Evolutionary conservation across 2,329 filamentous ascomycete genomes (phyloP), one percentile per base, ranked within the genome.

Genomic region (Myriosclerotinia duriaeana): DNA sequence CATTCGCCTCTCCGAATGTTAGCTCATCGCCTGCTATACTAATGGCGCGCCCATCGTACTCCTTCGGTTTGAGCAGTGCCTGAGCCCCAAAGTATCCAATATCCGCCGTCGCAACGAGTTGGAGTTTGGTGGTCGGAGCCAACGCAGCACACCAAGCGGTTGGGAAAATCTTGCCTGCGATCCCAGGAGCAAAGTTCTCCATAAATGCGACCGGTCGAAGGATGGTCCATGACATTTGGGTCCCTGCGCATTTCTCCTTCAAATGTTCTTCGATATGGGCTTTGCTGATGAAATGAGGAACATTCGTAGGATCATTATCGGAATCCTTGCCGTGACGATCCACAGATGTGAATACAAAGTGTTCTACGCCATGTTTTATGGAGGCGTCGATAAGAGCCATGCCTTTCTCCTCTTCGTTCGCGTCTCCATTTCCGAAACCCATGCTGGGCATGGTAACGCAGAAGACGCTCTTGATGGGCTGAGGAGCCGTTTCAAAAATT

Each of bases 281-380:
- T 72, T 87, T 87, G 70, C 73, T 77, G 52, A 80, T 78, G 74
- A 87, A 87, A 74, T 87, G 84, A 0, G 83, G 83, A 60, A 86
- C 77, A 3, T 77, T 67, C 3, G 84, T 86, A 0, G 80, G 77
- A 68, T 79, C 78, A 12, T 79, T 78, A 63, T 80, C 78, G 66
- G 79, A 80, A 9, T 75, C 74, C 34, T 70, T 53, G 53, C 84
- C 83, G 53, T 83, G 82, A 59, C 85, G 83, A 67, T 87, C 85
- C n/a, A 86, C 82, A 58, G 81, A 84, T 3, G 79, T 82, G 74
- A 85, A 87, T 63, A 87, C 79, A 69, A 87, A 86, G 71, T 83
- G 80, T 64, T 80, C 77, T 56, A 86, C 82, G 22, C 78, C 78
- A 50, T 83, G 75, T 40, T 80, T 79, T 64, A 86, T 70, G 2